Conservation (phyloP, 345 rosid genomes). For the Camelina hispida region DNA sequence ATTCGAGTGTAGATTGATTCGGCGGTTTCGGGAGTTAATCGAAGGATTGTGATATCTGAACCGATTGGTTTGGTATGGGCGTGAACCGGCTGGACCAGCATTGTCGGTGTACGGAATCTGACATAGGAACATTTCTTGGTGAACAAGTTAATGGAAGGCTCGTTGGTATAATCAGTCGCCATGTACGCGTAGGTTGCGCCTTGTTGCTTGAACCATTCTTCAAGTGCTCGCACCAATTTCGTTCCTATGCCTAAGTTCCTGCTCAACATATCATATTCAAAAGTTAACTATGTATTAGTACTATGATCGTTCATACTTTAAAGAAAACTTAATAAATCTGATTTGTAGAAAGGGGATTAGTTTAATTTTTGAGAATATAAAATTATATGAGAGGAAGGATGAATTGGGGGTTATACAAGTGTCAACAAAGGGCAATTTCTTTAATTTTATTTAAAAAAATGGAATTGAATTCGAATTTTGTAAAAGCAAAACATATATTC, state of each 20-base stretch:
- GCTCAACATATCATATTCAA: slow-evolving; percentile 21
- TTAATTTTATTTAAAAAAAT: slow-evolving; percentile 1
- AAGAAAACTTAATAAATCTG: background rate
- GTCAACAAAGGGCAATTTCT: slow-evolving; percentile 23
- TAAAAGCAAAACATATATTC: slow-evolving; percentile 28
- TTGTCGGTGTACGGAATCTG: slow-evolving; percentile 60
- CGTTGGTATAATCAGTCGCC: slow-evolving; percentile 73
- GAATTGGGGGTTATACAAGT: slow-evolving; percentile 35
- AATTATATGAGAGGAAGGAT: background rate
- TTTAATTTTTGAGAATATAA: background rate
- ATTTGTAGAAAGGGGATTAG: background rate
- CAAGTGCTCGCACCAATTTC: slow-evolving; percentile 58
- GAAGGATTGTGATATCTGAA: slow-evolving; percentile 47
- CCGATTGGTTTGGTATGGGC: slow-evolving; percentile 57
- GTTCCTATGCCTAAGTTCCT: slow-evolving; percentile 75
- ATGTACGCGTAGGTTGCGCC: slow-evolving; percentile 73
- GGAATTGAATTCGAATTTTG: slow-evolving; percentile 34
- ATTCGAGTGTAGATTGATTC: slow-evolving; percentile 49
- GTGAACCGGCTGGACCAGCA: slow-evolving; percentile 79
- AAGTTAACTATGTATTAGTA: background rate
- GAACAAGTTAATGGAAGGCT: slow-evolving; percentile 71
- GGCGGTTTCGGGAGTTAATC: slow-evolving; percentile 44
- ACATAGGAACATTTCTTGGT: slow-evolving; percentile 56
- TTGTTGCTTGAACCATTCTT: slow-evolving; percentile 67
- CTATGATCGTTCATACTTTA: background rate